Evolutionary conservation across 2,329 filamentous ascomycete genomes (phyloP).

Genomic region (Fusarium caatingaense): DNA sequence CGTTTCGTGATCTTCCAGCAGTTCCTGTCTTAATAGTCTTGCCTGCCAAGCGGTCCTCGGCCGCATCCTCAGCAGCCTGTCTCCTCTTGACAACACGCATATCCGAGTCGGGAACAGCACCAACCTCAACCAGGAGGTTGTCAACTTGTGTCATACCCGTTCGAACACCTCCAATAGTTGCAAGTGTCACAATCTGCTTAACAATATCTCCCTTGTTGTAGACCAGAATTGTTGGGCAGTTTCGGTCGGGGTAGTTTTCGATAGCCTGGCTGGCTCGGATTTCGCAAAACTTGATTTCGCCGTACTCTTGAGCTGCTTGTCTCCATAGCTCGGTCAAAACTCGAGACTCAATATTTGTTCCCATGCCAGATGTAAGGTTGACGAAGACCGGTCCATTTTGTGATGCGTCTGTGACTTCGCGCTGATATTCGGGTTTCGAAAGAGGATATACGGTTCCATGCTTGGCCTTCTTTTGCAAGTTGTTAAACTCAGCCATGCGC

Average conservation of each 20-base stretch:
- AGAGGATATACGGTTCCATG: constrained; percentile 94
- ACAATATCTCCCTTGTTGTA: constrained; percentile 94
- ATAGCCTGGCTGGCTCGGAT: constrained; percentile 93
- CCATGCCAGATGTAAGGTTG: constrained; percentile 80
- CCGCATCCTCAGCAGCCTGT: constrained; percentile 68
- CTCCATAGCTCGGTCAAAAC: constrained; percentile 88
- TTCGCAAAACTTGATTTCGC: constrained; percentile 97
- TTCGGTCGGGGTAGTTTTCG: constrained; percentile 93
- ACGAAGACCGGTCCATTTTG: constrained; percentile 77
- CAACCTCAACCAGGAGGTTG: constrained; percentile 81
- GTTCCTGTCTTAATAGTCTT: constrained; percentile 65
- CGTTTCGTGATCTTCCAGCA: constrained; percentile 56
- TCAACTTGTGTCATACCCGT: constrained; percentile 82
- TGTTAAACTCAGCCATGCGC: constrained; percentile 83
- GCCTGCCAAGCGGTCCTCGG: constrained; percentile 64
- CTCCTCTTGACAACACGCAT: constrained; percentile 76
- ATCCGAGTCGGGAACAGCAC: constrained; percentile 82
- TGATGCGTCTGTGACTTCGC: constrained; percentile 92
- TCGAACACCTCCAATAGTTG: constrained; percentile 77
- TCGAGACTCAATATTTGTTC: constrained; percentile 86
- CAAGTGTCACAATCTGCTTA: constrained; percentile 90
- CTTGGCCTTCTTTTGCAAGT: constrained; percentile 78
- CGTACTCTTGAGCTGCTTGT: constrained; percentile 84
- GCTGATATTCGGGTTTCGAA: constrained; percentile 92
- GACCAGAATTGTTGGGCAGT: constrained; percentile 92